Base-by-base conservation (phyloP, 1,284 basidiomycete species). In the Leccinum huronense region DNA sequence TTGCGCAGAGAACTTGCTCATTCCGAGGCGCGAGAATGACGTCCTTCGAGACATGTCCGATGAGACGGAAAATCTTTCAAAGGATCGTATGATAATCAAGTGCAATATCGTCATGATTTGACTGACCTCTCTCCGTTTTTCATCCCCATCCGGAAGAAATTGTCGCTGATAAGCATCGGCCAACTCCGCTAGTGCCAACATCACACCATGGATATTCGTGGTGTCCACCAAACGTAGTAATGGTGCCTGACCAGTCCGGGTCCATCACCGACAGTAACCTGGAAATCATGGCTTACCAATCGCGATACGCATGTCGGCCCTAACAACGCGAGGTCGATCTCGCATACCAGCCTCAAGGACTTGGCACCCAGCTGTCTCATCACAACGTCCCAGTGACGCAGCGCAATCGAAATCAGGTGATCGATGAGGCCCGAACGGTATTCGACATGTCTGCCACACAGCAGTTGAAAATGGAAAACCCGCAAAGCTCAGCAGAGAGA, bases 321-420 rank as follows among this genome's bases (percentile, higher is more conserved):
- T 3, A 91, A 76, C n/a, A 61, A 74, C 13, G 73, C 66, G 9
- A 91, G 76, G 71, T 92, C 86, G 31, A 86, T 75, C 63, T 84
- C 78, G 65, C 90, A 91, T 59, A 97, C 84, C 16, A 79, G 79
- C 54, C 86, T 82, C 45, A 97, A 78, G 3, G 94, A 90, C 67
- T 89, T 82, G 2, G 95, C 88, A n/a, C 89, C 94, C 6, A 95
- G 79, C 58, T 84, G 80, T 62, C 96, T 85, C 85, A 99, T 91
- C 6, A 84, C 77, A 1, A 82, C 75, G 74, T 98, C 96, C 96
- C 97, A 98, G 76, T 99, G 97, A 48, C 90, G 82, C 57, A 97
- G 73, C 0, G 91, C 91, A 48, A 90, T 86, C 64, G 85, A 79
- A 48, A 94, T 76, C 40, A 98, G 75, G 73, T 97, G 94, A 60